These are phyloP conservation scores for Thyridium curvatum DNA, from an alignment of 2,329 filamentous ascomycete genomes.

Conservation along the genomic window DNA sequence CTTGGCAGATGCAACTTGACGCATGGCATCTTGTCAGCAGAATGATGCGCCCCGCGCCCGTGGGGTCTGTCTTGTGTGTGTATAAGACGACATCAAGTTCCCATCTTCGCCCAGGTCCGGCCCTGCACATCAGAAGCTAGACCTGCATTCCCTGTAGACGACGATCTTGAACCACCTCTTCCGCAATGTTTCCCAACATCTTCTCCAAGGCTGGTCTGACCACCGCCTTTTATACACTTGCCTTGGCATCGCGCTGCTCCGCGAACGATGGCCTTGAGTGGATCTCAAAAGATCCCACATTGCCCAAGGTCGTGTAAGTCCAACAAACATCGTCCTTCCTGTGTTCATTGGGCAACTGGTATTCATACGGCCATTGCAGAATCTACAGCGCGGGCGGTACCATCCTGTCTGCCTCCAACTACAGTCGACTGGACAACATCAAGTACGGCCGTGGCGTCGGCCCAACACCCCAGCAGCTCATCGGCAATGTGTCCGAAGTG, in stretches of 20 bases:
- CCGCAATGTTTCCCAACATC: neutral
- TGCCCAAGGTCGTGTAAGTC: slow-evolving; percentile 3
- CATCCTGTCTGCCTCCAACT: slow-evolving; percentile 25
- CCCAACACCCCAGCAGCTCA: slow-evolving; percentile 16
- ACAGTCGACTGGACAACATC: slow-evolving; percentile 24
- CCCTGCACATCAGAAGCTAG: no score
- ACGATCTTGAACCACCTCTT: no score
- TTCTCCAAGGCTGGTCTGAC: neutral
- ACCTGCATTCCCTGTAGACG: no score
- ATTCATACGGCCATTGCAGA: neutral
- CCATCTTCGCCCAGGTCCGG: no score
- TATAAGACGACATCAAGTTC: no score
- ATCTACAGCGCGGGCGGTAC: slow-evolving; percentile 20
- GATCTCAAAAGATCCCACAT: neutral
- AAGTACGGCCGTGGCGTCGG: slow-evolving; percentile 19
- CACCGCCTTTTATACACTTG: neutral
- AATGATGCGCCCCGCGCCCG: no score
- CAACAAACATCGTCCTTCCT: neutral
- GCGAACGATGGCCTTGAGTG: neutral
- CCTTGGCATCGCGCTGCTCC: neutral
- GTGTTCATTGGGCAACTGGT: neutral
- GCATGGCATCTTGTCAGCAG: no score
- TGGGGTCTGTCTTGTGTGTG: no score
- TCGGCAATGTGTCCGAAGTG: slow-evolving; percentile 23
- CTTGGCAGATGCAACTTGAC: no score